Evolutionary conservation across 2,329 filamentous ascomycete species (phyloP), one percentile per base, ranked within the genome.

Genomic region (Pseudovirgaria hyperparasitica): DNA sequence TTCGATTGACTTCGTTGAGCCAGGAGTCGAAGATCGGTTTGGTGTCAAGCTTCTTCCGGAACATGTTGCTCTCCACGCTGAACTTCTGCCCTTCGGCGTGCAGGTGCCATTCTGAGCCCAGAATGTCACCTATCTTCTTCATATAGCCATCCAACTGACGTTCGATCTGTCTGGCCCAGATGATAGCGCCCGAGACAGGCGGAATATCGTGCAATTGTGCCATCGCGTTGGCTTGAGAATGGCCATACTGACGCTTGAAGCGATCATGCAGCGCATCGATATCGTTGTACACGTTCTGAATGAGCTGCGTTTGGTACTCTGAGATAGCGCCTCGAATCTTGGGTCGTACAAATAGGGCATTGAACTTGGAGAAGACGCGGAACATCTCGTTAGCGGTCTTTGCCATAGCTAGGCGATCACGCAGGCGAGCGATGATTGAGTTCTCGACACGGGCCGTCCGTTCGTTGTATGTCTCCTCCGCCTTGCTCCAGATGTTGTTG

Each of bases 351-450:
- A 99, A 92, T 16, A 99, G 75, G 2, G 90, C 90, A 50, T 99
- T 99, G 70, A 99, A 99, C 52, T 96, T 96, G 28, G 90, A 96
- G 54, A 98, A 98, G 35, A 99, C 90, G 29, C 92, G 81, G 55
- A 99, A 99, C 90, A 98, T 99, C 57, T 98, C 92, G 49, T 92
- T 96, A 21, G 90, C 90, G 35, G 85, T 93, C 65, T 92, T 94
- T 9, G 90, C 87, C 5, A 85, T 93, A 9, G 86, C 90, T 30
- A 98, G 68, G 32, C 90, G 80, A 55, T 98, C 90, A 45, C 90
- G 72, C 17, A 98, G 66, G 28, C 85, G 72, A 18, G 90, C 85
- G 51, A 99, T 99, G 54, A 99, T 98, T 4, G 90, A 94, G 57
- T 98, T 98, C 53, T 99, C 90, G 4, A 99, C 90, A 33, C 90